A percentile compares a stretch with the other conserved stretches of the same genome.
Conservation (phyloP, 306 rosid genomes). For the Trifolium subterraneum region DNA sequence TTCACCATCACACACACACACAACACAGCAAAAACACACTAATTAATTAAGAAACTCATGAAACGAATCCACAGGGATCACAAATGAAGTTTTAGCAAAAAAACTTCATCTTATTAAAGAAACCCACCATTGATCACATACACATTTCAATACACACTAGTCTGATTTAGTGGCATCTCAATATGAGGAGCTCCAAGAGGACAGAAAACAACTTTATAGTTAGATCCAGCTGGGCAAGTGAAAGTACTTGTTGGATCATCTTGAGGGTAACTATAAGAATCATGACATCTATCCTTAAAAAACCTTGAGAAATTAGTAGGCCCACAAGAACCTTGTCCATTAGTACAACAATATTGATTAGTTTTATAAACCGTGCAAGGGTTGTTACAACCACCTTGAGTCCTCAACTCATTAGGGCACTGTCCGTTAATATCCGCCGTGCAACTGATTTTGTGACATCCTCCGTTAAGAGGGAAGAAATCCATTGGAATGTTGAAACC, state of each 20-base stretch:
- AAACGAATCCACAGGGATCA: not conserved
- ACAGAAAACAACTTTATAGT: conserved; percentile 54
- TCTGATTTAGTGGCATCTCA: conserved; percentile 28
- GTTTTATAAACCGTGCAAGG: conserved; percentile 55
- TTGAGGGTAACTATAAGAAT: conserved; percentile 54
- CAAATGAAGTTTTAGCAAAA: conserved; percentile 10
- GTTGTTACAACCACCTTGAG: conserved; percentile 60
- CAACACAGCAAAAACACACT: not conserved
- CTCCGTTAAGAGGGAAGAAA: conserved; percentile 48
- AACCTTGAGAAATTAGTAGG: conserved; percentile 49
- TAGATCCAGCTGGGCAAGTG: conserved; percentile 56
- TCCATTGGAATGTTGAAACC: conserved; percentile 66
- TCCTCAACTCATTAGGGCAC: conserved; percentile 54
- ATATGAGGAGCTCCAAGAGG: conserved; percentile 44
- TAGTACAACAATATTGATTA: conserved; percentile 52
- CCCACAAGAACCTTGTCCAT: conserved; percentile 43
- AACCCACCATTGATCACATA: not conserved
- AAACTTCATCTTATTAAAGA: conserved; percentile 23
- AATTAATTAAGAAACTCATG: not conserved
- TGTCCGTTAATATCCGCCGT: conserved; percentile 58
- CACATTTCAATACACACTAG: conserved; percentile 7
- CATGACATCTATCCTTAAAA: conserved; percentile 53
- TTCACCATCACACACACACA: not conserved
- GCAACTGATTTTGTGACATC: conserved; percentile 46
- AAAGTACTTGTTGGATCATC: conserved; percentile 59